phyloP scores from a whole-genome alignment of 2,329 filamentous ascomycete species.

The Nigrospora sphaerica region DNA sequence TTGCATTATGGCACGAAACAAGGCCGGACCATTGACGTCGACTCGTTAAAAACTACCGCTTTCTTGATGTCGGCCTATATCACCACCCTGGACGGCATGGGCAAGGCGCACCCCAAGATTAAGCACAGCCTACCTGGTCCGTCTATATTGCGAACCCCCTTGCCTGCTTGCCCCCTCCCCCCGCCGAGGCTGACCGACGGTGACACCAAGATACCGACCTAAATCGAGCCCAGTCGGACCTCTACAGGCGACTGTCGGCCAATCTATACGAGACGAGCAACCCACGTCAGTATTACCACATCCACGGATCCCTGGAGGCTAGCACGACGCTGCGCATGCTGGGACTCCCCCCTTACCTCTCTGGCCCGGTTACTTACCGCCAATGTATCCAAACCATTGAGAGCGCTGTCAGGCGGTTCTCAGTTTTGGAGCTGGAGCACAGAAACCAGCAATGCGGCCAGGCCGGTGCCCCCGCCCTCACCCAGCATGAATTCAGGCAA shows the following conservation, averaged over 20 bases:
- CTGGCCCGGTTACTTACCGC: slow-evolving; percentile 53
- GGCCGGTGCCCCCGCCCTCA: slow-evolving; percentile 53
- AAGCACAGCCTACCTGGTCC: slow-evolving; percentile 30
- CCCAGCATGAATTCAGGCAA: slow-evolving; percentile 50
- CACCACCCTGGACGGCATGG: slow-evolving; percentile 45
- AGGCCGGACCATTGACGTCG: slow-evolving; percentile 36
- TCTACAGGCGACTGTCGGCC: slow-evolving; percentile 65
- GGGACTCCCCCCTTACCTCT: slow-evolving; percentile 53
- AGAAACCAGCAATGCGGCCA: slow-evolving; percentile 50
- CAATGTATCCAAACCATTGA: slow-evolving; percentile 55
- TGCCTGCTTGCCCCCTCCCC: slow-evolving; percentile 3
- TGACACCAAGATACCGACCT: slow-evolving; percentile 61
- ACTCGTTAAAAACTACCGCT: slow-evolving; percentile 45
- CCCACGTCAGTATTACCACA: slow-evolving; percentile 64
- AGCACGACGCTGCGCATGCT: slow-evolving; percentile 64
- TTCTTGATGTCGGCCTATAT: slow-evolving; percentile 54
- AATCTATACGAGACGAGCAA: slow-evolving; percentile 64
- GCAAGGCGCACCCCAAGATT: slow-evolving; percentile 37
- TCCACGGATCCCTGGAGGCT: slow-evolving; percentile 68
- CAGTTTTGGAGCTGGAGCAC: slow-evolving; percentile 47
- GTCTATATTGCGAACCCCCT: slow-evolving; percentile 21
- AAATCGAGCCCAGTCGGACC: slow-evolving; percentile 60
- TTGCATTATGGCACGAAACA: slow-evolving; percentile 35
- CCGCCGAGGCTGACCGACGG: slow-evolving; percentile 2
- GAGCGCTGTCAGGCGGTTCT: slow-evolving; percentile 46